Conservation (phyloP, 1,284 basidiomycete genomes). For the Trametes pubescens region DNA sequence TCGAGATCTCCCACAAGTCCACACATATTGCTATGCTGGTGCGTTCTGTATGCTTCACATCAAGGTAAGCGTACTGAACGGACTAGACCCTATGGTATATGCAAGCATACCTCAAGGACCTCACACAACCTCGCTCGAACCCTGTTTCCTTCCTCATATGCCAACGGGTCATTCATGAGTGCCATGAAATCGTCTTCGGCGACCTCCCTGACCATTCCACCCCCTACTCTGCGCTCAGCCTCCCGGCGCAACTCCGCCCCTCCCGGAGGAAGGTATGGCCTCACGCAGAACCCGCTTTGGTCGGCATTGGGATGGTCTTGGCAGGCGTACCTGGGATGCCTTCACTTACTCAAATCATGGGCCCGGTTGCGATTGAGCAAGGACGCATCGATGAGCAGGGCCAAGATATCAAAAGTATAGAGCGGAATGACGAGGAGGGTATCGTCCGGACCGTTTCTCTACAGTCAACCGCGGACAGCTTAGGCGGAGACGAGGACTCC, state of each 20-base stretch:
- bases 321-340: slow-evolving; percentile 86
- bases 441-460: slow-evolving; percentile 30
- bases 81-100: slow-evolving; percentile 96
- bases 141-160: slow-evolving; percentile 91
- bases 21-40: slow-evolving; percentile 95
- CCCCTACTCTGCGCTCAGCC: slow-evolving; percentile 68
- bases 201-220: slow-evolving; percentile 76
- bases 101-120: slow-evolving; percentile 92
- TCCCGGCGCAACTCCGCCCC: slow-evolving; percentile 57
- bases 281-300: slow-evolving; percentile 76
- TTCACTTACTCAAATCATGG: slow-evolving; percentile 72
- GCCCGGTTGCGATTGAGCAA: slow-evolving; percentile 90
- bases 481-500: slow-evolving; percentile 38
- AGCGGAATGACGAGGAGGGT: slow-evolving; percentile 53
- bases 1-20: slow-evolving; percentile 86
- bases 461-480: slow-evolving; percentile 36
- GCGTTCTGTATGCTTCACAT: slow-evolving; percentile 47
- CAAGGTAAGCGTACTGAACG: slow-evolving; percentile 26
- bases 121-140: slow-evolving; percentile 69
- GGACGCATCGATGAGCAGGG: slow-evolving; percentile 73
- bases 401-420: slow-evolving; percentile 56
- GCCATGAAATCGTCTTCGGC: slow-evolving; percentile 97
- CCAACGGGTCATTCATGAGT: slow-evolving; percentile 90
- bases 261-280: slow-evolving; percentile 74
- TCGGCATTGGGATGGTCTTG: slow-evolving; percentile 87